Evolutionary conservation across 176 grass and related monocot species (phyloP).

Genomic region (Carex littledalei): DNA sequence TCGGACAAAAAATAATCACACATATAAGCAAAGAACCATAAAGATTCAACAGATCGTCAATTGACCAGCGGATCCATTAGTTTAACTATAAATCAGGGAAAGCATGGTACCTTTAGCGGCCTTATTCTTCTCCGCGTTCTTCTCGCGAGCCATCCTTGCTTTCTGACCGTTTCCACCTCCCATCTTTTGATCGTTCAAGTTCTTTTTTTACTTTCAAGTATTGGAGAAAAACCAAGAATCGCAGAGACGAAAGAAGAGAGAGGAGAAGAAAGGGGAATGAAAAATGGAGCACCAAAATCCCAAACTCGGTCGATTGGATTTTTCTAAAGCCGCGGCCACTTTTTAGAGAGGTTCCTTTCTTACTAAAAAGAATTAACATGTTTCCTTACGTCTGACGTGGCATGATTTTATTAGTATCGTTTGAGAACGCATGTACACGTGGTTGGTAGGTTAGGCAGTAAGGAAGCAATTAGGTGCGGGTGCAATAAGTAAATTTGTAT

Average conservation of each 20-base stretch:
- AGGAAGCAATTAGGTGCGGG: neutral
- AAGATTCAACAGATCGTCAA: constrained; percentile 11
- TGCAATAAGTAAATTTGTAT: too few relatives aligned
- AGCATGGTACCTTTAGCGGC: constrained; percentile 34
- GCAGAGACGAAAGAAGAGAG: neutral
- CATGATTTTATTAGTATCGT: neutral
- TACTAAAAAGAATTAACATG: neutral
- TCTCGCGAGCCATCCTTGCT: constrained; percentile 90
- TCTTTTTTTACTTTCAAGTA: neutral
- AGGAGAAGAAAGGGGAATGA: neutral
- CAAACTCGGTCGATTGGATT: neutral
- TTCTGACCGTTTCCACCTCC: constrained; percentile 96
- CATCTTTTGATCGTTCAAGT: constrained; percentile 28
- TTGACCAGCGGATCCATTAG: neutral
- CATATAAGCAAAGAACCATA: neutral
- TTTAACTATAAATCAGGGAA: too few relatives aligned
- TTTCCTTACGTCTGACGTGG: neutral
- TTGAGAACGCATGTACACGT: neutral
- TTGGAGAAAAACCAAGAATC: neutral
- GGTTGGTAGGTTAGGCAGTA: neutral
- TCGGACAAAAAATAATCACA: neutral
- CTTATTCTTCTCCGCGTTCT: constrained; percentile 79
- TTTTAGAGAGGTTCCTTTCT: neutral
- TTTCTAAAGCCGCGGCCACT: neutral
- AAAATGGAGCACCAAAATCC: neutral